These are phyloP conservation scores for Bullera alba DNA, from an alignment of 768 basidiomycete species.

Conservation along the genomic window DNA sequence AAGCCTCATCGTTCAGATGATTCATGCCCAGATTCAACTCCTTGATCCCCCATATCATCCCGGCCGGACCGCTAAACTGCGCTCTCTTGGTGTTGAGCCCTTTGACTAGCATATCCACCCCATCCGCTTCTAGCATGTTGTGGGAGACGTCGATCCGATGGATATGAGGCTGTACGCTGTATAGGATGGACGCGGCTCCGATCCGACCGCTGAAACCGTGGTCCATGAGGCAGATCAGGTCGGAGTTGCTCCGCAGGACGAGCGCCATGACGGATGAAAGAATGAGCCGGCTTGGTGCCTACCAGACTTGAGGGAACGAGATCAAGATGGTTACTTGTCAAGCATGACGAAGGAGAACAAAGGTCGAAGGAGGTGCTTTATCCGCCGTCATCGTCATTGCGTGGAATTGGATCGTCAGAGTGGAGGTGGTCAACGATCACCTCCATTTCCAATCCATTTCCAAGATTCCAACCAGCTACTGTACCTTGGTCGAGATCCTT, in stretches of 20 bases:
- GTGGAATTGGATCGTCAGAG: conserved; percentile 42
- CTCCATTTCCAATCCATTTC: too few species aligned
- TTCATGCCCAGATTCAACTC: conserved; percentile 33
- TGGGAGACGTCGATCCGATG: conserved; percentile 35
- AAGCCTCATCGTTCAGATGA: conserved; percentile 20
- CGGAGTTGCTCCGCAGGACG: conserved; percentile 23
- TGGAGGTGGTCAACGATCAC: conserved; percentile 42
- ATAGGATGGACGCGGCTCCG: conserved; percentile 31
- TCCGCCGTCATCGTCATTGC: too few species aligned
- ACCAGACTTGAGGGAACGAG: neutral
- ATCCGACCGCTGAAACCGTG: conserved; percentile 36
- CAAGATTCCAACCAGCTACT: too few species aligned
- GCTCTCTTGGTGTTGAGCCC: conserved; percentile 24
- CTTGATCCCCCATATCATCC: conserved; percentile 26
- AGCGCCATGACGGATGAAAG: conserved; percentile 18
- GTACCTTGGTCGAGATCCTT: too few species aligned
- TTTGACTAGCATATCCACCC: conserved; percentile 20
- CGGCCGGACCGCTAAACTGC: conserved; percentile 14
- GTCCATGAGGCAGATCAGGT: conserved; percentile 34
- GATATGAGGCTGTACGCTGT: conserved; percentile 24
- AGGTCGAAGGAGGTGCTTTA: neutral
- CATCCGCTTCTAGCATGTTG: conserved; percentile 30
- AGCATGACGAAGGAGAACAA: neutral
- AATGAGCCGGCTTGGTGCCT: neutral
- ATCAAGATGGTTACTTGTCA: neutral